Conservation (phyloP, 1,284 basidiomycete species). For the Malassezia nana region DNA sequence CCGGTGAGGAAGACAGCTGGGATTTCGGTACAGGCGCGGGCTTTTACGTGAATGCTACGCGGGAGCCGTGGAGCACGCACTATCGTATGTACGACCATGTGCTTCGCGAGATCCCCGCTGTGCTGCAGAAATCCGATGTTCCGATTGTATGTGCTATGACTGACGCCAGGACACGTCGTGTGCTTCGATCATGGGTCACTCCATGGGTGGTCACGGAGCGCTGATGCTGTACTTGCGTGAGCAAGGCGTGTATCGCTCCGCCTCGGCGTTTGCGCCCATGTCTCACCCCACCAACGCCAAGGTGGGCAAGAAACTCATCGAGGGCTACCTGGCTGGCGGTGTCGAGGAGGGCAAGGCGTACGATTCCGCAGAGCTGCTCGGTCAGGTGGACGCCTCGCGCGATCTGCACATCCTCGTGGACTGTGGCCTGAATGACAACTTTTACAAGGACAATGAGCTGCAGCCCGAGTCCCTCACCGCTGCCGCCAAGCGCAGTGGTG, state of each 20-base stretch:
- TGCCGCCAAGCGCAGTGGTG: conserved; percentile 63
- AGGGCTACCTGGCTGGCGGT: conserved; percentile 66
- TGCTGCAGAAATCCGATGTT: conserved; percentile 20
- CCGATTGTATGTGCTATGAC: too few relatives aligned
- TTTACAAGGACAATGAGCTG: conserved; percentile 72
- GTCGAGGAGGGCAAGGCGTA: conserved; percentile 67
- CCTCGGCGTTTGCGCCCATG: conserved; percentile 88
- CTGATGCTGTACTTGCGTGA: conserved; percentile 75
- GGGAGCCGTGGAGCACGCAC: conserved; percentile 31
- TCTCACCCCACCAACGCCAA: conserved; percentile 74
- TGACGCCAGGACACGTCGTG: conserved; percentile 27
- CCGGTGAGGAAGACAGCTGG: conserved; percentile 68
- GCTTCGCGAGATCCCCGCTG: conserved; percentile 28
- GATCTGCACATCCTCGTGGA: conserved; percentile 44
- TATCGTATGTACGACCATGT: conserved; percentile 45
- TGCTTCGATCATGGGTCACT: conserved; percentile 48
- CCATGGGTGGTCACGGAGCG: conserved; percentile 92
- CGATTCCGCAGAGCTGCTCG: conserved; percentile 76
- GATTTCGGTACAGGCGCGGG: conserved; percentile 53
- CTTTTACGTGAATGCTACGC: conserved; percentile 45
- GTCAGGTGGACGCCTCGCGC: conserved; percentile 52
- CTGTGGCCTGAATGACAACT: conserved; percentile 67
- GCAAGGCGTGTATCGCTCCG: conserved; percentile 63
- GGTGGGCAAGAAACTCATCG: conserved; percentile 89
- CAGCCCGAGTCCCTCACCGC: conserved; percentile 77